These are phyloP conservation scores for Camelina sativa DNA, from an alignment of 345 rosid species.

Conservation along the genomic window DNA sequence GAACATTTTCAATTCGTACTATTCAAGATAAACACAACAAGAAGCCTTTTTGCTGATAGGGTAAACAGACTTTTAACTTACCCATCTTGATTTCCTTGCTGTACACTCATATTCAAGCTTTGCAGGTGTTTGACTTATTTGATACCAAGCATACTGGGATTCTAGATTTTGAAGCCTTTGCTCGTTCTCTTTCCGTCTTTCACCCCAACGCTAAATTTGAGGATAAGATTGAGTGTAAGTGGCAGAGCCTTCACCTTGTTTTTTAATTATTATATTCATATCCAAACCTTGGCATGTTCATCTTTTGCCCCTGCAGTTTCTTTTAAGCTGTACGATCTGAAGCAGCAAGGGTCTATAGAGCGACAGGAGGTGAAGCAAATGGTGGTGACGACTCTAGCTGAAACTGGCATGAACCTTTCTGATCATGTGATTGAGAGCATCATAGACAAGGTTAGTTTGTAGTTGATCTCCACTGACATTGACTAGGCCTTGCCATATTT, in stretches of 20 bases:
- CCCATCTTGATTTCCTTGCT: slow-evolving; percentile 8
- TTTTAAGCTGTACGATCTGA: slow-evolving; percentile 83
- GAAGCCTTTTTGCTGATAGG: slow-evolving; percentile 68
- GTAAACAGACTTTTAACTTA: slow-evolving; percentile 37
- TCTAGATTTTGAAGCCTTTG: slow-evolving; percentile 81
- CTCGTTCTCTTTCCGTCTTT: slow-evolving; percentile 63
- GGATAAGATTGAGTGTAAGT: slow-evolving; percentile 83
- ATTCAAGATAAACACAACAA: slow-evolving; percentile 58
- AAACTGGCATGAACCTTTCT: slow-evolving; percentile 80
- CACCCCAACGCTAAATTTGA: slow-evolving; percentile 70
- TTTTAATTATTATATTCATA: neutral
- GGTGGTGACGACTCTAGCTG: slow-evolving; percentile 81
- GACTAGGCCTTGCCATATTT: neutral
- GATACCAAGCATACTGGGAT: slow-evolving; percentile 81
- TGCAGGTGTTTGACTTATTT: slow-evolving; percentile 86
- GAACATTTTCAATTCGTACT: slow-evolving; percentile 68
- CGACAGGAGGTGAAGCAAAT: slow-evolving; percentile 72
- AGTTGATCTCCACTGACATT: slow-evolving; percentile 2
- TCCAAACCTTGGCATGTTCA: slow-evolving; percentile 17
- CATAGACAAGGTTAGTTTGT: slow-evolving; percentile 66
- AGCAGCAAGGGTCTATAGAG: slow-evolving; percentile 85
- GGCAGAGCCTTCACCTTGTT: neutral
- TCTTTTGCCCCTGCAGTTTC: slow-evolving; percentile 60
- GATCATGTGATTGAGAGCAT: slow-evolving; percentile 77
- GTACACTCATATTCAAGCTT: slow-evolving; percentile 13